A percentile compares a stretch with the other conserved stretches of the same genome.
phyloP scores from a whole-genome alignment of 805 yeast genomes.

The Nakazawaea pomicola region DNA sequence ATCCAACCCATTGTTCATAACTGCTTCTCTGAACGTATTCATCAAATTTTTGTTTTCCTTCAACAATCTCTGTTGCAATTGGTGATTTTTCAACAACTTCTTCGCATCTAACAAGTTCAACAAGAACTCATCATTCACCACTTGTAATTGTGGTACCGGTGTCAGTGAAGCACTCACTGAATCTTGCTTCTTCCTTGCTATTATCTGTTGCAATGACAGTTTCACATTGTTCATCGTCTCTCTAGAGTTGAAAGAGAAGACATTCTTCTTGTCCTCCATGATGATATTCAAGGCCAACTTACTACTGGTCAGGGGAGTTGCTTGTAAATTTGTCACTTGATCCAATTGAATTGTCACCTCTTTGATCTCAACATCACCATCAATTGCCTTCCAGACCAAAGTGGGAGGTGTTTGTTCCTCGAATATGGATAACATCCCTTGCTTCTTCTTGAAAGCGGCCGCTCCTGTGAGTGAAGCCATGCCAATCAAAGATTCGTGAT shows the following conservation, averaged over 20 bases:
- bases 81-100: conserved; percentile 62
- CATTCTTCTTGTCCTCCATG: conserved; percentile 32
- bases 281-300: conserved; percentile 62
- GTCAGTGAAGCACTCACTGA: conserved; percentile 12
- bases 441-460: conserved; percentile 47
- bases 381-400: conserved; percentile 55
- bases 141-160: conserved; percentile 15
- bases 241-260: conserved; percentile 65
- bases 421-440: conserved; percentile 50
- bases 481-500: not conserved
- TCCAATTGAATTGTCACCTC: conserved; percentile 36
- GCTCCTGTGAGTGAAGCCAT: conserved; percentile 35
- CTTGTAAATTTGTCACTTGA: conserved; percentile 50
- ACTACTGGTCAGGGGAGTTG: conserved; percentile 61
- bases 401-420: conserved; percentile 56
- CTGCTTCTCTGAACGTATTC: conserved; percentile 81
- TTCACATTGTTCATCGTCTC: conserved; percentile 74
- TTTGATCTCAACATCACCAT: conserved; percentile 30
- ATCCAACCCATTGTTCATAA: conserved; percentile 68
- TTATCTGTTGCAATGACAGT: conserved; percentile 59
- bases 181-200: conserved; percentile 51
- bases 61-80: conserved; percentile 73
- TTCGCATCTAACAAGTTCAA: conserved; percentile 43
- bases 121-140: conserved; percentile 17
- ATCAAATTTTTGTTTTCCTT: conserved; percentile 64